These are phyloP conservation scores for Solanum hybrid DNA, from an alignment of 305 asterid genomes.

Conservation along the genomic window DNA sequence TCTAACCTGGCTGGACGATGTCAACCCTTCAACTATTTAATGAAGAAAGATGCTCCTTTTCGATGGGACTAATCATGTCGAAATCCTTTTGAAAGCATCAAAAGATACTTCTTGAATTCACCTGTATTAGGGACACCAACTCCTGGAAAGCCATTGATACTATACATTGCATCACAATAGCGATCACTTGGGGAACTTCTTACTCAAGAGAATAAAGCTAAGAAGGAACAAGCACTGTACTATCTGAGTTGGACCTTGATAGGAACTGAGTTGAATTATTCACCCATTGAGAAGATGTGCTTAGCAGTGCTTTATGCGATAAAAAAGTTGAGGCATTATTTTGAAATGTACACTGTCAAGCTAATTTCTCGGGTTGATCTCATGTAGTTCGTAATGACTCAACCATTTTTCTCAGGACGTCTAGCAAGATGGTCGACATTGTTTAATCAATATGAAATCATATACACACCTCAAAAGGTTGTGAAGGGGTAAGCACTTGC, in stretches of 20 bases:
- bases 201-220: neutral
- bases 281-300: no score
- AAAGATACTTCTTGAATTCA: no score
- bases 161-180: neutral
- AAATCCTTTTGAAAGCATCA: neutral
- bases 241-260: no score
- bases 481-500: neutral
- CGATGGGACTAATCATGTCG: no score
- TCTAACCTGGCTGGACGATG: neutral
- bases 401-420: neutral
- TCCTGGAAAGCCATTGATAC: neutral
- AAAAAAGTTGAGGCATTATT: no score
- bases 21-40: no score
- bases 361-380: neutral
- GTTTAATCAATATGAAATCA: neutral
- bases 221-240: neutral
- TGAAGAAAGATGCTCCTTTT: no score
- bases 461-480: neutral
- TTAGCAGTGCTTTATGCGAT: no score
- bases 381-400: neutral
- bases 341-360: no score
- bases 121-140: neutral
- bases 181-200: neutral
- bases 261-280: no score
- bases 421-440: neutral